phyloP scores from a whole-genome alignment of 768 basidiomycete species.

The Gelatoporia subvermispora region DNA sequence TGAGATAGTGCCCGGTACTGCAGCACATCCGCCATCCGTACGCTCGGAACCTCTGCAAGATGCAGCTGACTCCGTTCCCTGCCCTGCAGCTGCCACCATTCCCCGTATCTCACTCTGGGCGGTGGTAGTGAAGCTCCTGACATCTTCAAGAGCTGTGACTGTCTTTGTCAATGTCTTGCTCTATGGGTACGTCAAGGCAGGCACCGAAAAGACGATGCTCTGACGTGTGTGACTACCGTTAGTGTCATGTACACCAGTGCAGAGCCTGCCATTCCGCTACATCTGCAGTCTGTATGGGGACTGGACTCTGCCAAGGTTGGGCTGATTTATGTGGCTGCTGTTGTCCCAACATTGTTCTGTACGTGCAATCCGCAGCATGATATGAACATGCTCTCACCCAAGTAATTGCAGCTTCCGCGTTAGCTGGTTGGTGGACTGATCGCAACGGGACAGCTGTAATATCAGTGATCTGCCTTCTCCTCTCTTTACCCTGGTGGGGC shows the following conservation, averaged over 20 bases:
- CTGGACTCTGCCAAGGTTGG: conserved; percentile 43
- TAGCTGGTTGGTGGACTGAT: conserved; percentile 59
- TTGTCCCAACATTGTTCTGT: conserved; percentile 65
- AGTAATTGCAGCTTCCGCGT: conserved; percentile 41
- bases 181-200: conserved; percentile 27
- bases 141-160: conserved; percentile 22
- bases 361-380: conserved; percentile 15
- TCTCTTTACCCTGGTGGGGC: conserved; percentile 62
- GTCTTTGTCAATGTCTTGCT: conserved; percentile 25
- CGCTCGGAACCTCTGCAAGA: too few relatives aligned
- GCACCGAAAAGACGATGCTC: not conserved
- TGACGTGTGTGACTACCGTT: not conserved
- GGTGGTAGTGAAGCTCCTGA: conserved; percentile 19
- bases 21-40: too few relatives aligned
- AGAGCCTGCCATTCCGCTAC: conserved; percentile 33
- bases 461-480: conserved; percentile 39
- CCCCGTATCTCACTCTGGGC: conserved; percentile 11
- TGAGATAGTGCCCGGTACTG: too few relatives aligned
- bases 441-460: conserved; percentile 52
- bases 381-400: too few relatives aligned
- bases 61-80: not conserved
- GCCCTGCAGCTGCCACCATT: not conserved
- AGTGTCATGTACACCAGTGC: conserved; percentile 23
- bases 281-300: conserved; percentile 28
- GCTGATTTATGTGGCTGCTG: conserved; percentile 60